Evolutionary conservation across 2,329 filamentous ascomycete species (phyloP), one percentile per base, ranked within the genome.

Genomic region (Curvularia eragrostidis): DNA sequence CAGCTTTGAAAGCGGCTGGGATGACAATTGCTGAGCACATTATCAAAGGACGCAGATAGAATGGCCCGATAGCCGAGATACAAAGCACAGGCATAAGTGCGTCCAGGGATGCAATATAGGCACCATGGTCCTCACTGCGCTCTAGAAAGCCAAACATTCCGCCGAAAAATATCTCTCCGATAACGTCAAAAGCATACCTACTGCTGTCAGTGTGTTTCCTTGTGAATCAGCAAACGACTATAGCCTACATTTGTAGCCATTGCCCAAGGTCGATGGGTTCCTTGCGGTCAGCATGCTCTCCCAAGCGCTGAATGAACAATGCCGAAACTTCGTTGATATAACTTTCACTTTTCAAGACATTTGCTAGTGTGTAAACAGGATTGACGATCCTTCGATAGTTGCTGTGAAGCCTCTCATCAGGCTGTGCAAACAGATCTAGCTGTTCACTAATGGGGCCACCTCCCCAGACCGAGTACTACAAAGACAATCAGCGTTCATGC

Each of bases 221-320:
- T 5, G 13, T 15, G 15, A 36, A n/a, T 48, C 12, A 5, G 12
- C 21, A 21, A 5, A 26, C 30, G 39, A 26, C n/a, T 51, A 24
- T 3, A n/a, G 24, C 62, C 54, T 73, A 78, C 74, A 75, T 77
- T 34, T 67, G 48, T 19, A 64, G 19, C 64, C 62, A 67, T 9
- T 53, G 12, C 6, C 62, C 59, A 34, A 68, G 49, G 51, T 68
- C 63, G n/a, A 68, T 54, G 13, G 34, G 24, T 36, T 62, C 54
- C 10, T 54, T 41, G 10, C 46, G 51, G 28, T 64, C 56, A 4
- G 64, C 66, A 47, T 56, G 42, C 26, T 62, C 61, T 13, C 62
- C 61, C 46, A 66, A 46, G 15, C 63, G 53, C 38, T 64, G n/a
- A 3, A 67, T 28, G 32, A 62, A 59, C 15, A 61, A 42, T 1